Evolutionary conservation across 208 protist species (phyloP), one percentile per base, ranked within the genome.

Genomic region (Herpetomonas tarakana): DNA sequence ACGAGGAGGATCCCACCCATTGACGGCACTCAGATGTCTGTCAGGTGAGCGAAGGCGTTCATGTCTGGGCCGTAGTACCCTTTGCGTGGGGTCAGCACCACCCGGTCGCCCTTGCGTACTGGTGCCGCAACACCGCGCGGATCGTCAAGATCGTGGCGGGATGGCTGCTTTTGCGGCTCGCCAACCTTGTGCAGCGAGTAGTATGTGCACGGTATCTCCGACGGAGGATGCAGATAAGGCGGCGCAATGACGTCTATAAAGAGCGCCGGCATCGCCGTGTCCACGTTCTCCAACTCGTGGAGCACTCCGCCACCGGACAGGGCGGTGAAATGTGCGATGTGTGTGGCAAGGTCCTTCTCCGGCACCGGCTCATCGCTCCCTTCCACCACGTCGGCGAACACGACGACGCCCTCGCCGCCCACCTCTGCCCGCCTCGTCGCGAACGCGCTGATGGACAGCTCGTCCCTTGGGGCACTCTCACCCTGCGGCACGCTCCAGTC

Each of bases 231-330:
- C 31, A 84, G 58, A 64, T 93, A 93, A 1, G 86, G 80, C 9
- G 82, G 86, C 0, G 86, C 46, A 26, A 88, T 90, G 47, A 91
- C 74, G 59, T 93, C 81, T 12, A 93, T 54, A 39, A 91, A 83
- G 21, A 93, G 52, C 1, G 83, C 81, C 0, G 86, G 86, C 4
- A 58, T 55, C 25, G 16, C 21, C 7, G 59, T 54, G 22, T 86
- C 60, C 18, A 61, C 28, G 61, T 93, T 93, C 14, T 50, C 35
- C 44, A 93, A 75, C 57, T 86, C 80, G 49, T 90, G 86, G 7
- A 90, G 53, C 24, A 87, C 69, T 46, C 83, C 75, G 39, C 83
- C 75, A 29, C 65, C 46, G 11, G 31, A 18, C 1, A 68, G 4
- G 46, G 73, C 63, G 54, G 71, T 26, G 58, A 76, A 59, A 52